These are phyloP conservation scores for Hypoxylon lienhwacheense DNA, from an alignment of 495 filamentous ascomycete species.

Conservation along the genomic window DNA sequence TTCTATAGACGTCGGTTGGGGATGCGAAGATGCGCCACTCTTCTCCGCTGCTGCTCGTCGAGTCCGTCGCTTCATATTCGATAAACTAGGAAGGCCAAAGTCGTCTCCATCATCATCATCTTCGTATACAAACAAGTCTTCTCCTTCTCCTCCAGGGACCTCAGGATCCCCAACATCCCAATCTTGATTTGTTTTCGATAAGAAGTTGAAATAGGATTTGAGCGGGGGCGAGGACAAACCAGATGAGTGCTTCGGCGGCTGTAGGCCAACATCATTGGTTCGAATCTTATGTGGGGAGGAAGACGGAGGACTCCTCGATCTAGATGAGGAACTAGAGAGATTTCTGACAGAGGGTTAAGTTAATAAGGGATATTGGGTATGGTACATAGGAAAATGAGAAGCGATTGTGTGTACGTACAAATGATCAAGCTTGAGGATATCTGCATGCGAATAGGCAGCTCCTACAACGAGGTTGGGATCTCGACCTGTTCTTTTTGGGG, in stretches of 20 bases:
- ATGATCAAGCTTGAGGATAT: constrained; percentile 84
- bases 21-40: constrained; percentile 28
- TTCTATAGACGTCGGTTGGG: constrained; percentile 36
- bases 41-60: constrained; percentile 53
- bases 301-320: constrained; percentile 55
- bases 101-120: constrained; percentile 91
- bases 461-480: constrained; percentile 84
- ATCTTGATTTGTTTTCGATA: constrained; percentile 72
- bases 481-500: constrained; percentile 56
- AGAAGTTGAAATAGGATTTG: constrained; percentile 72
- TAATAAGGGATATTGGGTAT: constrained; percentile 19
- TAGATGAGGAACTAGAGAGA: constrained; percentile 48
- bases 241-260: constrained; percentile 57
- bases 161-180: constrained; percentile 66
- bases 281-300: constrained; percentile 40
- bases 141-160: constrained; percentile 56
- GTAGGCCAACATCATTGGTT: constrained; percentile 53
- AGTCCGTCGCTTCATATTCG: constrained; percentile 78
- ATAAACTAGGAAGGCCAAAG: constrained; percentile 87
- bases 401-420: constrained; percentile 49
- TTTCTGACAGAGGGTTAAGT: constrained; percentile 40
- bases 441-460: constrained; percentile 93
- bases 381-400: constrained; percentile 15
- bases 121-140: constrained; percentile 74
- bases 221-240: constrained; percentile 62